Conservation (phyloP, 2,329 filamentous ascomycete genomes). For the Sphaerostilbella broomeana region DNA sequence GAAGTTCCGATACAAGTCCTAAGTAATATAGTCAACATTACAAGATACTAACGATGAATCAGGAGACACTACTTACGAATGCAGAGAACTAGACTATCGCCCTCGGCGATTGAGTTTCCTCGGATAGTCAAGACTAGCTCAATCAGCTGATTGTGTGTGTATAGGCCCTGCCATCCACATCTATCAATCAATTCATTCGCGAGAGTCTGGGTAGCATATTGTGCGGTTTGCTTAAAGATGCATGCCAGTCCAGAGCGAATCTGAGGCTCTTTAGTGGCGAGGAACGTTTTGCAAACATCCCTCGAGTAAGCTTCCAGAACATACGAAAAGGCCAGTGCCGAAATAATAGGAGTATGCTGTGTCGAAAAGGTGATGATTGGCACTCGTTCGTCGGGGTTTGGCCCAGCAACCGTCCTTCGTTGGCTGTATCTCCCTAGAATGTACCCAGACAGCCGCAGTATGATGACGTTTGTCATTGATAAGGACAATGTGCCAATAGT, state of each 20-base stretch:
- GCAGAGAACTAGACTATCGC: constrained; percentile 21
- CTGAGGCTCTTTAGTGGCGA: not conserved
- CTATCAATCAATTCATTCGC: constrained; percentile 20
- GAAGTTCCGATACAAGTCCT: constrained; percentile 22
- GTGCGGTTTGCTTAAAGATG: constrained; percentile 12
- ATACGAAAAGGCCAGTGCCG: constrained; percentile 15
- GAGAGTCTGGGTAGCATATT: not conserved
- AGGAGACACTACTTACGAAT: too few species aligned
- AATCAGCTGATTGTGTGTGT: constrained; percentile 20
- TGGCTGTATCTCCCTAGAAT: constrained; percentile 20
- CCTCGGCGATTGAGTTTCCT: constrained; percentile 23
- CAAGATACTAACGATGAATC: not conserved
- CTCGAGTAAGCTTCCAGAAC: constrained; percentile 19
- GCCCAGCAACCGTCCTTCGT: constrained; percentile 12
- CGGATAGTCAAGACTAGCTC: constrained; percentile 16
- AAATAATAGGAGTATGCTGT: constrained; percentile 22
- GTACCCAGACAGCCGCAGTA: constrained; percentile 4
- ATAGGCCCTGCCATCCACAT: constrained; percentile 25
- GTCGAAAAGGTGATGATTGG: constrained; percentile 22
- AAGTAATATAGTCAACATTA: constrained; percentile 13
- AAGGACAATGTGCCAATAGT: constrained; percentile 22
- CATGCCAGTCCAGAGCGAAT: constrained; percentile 11
- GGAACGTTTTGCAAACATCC: constrained; percentile 7
- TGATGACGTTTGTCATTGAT: constrained; percentile 13
- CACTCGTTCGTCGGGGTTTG: not conserved